Evolutionary conservation across 2,329 filamentous ascomycete species (phyloP).

Genomic region (Elsinoe batatas): DNA sequence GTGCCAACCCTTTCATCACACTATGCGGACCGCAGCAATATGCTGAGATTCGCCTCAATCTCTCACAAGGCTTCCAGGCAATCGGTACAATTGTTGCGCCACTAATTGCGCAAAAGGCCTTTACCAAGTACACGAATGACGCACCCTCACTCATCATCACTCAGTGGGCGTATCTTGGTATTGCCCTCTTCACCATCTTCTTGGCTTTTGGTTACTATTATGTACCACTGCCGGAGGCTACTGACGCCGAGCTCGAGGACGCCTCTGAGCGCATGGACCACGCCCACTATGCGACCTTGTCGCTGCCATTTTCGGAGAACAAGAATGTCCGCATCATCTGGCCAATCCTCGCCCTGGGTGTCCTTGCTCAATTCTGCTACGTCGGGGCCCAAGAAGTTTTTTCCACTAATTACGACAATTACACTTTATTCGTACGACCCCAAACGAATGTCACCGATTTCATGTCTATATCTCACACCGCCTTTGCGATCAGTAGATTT

Average conservation of each 20-base stretch:
- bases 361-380: constrained; percentile 50
- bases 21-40: constrained; percentile 53
- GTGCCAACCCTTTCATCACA: constrained; percentile 53
- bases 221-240: constrained; percentile 52
- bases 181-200: constrained; percentile 49
- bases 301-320: neutral
- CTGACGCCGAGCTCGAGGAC: constrained; percentile 49
- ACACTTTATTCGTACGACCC: constrained; percentile 33
- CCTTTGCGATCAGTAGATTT: constrained; percentile 51
- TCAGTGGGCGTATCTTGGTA: constrained; percentile 56
- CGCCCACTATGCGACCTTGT: constrained; percentile 38
- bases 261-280: constrained; percentile 42
- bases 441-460: constrained; percentile 31
- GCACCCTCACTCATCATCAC: constrained; percentile 48
- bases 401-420: constrained; percentile 38
- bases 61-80: constrained; percentile 53
- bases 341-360: constrained; percentile 45
- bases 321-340: constrained; percentile 43
- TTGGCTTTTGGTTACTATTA: constrained; percentile 53
- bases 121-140: constrained; percentile 41
- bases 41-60: constrained; percentile 49
- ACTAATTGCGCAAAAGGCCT: constrained; percentile 48
- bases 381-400: constrained; percentile 51
- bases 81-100: constrained; percentile 51
- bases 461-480: constrained; percentile 45